Evolutionary conservation across 495 filamentous ascomycete species (phyloP), one percentile per base, ranked within the genome.

Genomic region (Podospora didyma): DNA sequence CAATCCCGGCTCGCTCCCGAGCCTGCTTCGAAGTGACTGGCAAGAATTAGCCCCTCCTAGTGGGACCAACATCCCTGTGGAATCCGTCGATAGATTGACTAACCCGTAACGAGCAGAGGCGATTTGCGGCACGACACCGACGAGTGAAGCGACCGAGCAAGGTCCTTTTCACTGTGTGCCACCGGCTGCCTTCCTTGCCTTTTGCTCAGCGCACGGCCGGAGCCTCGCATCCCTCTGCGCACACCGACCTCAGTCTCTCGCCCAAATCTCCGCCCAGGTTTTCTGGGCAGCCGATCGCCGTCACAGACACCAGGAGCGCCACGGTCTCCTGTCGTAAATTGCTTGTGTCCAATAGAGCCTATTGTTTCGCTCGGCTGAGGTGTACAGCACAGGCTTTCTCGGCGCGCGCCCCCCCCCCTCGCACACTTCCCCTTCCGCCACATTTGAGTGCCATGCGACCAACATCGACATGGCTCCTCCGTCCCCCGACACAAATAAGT

Each of bases 391-490:
- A 31, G 9, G 26, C 26, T 31, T 3, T 9, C 26, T 31, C 4
- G 26, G 26, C 9, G 26, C 26, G 26, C 26, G 26, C 26, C 4
- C 26, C 4, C 26, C 26, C 26, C 26, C 26, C 26, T 31, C 26
- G 26, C 26, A 4, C 26, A 31, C 26, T 31, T 31, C 26, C 3
- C 9, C 26, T 9, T 9, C 26, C 9, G 4, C 26, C 26, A 3
- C 26, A 4, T 9, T 4, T 31, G 26, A 41, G 50, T 20, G 50
- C 50, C 35, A 53, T 53, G 50, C 50, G 34, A 53, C 50, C 22
- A 26, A 50, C 21, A 50, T 24, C 22, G 26, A 24, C 23, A 53
- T 53, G 50, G 37, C 35, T 21, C 44, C 50, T 16, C 22, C 35
- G 31, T 17, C n/a, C 10, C 21, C 50, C 19, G 26, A 19, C 24